phyloP scores from a whole-genome alignment of 2,329 filamentous ascomycete species.

The Ceratocystis destructans region DNA sequence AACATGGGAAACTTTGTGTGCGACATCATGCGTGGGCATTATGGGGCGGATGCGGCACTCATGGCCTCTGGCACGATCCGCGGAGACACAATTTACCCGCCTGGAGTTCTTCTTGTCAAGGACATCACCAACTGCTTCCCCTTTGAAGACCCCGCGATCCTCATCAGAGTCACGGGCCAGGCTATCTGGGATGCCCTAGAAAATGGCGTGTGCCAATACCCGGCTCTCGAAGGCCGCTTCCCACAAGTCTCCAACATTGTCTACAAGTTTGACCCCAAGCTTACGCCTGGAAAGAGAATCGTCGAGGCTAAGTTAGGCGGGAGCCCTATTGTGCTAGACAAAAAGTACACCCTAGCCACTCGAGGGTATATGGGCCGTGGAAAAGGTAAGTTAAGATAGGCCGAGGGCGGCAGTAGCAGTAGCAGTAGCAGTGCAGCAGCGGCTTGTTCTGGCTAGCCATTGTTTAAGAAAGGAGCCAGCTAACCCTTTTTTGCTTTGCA shows the following conservation, averaged over 20 bases:
- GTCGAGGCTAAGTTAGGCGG: conserved; percentile 47
- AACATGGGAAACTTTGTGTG: conserved; percentile 86
- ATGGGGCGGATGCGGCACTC: conserved; percentile 64
- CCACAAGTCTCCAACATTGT: conserved; percentile 75
- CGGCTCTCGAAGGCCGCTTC: conserved; percentile 66
- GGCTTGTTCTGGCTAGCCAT: background rate
- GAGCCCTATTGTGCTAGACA: conserved; percentile 46
- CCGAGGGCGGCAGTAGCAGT: background rate
- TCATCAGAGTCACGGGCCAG: conserved; percentile 56
- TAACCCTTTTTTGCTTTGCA: conserved; percentile 19
- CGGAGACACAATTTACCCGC: conserved; percentile 77
- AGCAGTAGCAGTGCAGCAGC: background rate
- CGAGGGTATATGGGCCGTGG: conserved; percentile 80
- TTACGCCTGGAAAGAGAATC: conserved; percentile 48
- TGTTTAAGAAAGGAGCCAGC: background rate
- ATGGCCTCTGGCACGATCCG: conserved; percentile 80
- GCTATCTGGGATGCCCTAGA: conserved; percentile 69
- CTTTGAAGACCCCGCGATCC: conserved; percentile 79
- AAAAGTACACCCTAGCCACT: conserved; percentile 60
- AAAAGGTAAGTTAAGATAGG: conserved; percentile 36
- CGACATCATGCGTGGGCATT: conserved; percentile 77
- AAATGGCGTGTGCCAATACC: conserved; percentile 68
- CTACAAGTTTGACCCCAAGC: conserved; percentile 56
- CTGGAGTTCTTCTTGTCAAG: conserved; percentile 61
- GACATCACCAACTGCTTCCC: conserved; percentile 85